These are phyloP conservation scores for Calonectria pseudoreteaudii DNA, from an alignment of 2,329 filamentous ascomycete species.

Conservation along the genomic window DNA sequence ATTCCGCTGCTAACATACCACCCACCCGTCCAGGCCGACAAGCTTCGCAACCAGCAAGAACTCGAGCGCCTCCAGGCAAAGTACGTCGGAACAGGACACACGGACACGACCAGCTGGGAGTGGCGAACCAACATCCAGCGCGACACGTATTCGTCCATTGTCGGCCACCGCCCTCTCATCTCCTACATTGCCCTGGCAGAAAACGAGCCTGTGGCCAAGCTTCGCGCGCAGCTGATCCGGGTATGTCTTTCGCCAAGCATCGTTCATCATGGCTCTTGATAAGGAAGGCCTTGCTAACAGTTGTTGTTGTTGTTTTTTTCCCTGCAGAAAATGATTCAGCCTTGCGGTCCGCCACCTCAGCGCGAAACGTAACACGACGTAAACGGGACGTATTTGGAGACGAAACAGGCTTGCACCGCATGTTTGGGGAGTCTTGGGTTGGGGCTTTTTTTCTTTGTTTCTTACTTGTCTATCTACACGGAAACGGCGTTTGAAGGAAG, in stretches of 20 bases:
- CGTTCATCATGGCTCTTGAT: too few relatives aligned
- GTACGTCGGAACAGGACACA: slow-evolving; percentile 94
- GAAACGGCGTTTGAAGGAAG: slow-evolving; percentile 37
- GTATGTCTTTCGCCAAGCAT: slow-evolving; percentile 50
- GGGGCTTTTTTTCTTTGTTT: neutral
- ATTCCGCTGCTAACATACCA: slow-evolving; percentile 4
- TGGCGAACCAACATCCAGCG: slow-evolving; percentile 96
- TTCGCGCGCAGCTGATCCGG: slow-evolving; percentile 84
- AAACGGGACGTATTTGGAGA: neutral
- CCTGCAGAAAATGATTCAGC: slow-evolving; percentile 75
- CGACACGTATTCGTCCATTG: slow-evolving; percentile 89
- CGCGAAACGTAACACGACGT: slow-evolving; percentile 58
- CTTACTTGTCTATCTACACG: too few relatives aligned
- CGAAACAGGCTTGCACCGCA: neutral
- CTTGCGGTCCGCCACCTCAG: slow-evolving; percentile 67
- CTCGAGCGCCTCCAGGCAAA: slow-evolving; percentile 96
- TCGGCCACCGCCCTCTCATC: slow-evolving; percentile 89
- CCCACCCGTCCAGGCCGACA: slow-evolving; percentile 80
- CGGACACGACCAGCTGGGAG: slow-evolving; percentile 97
- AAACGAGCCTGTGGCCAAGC: slow-evolving; percentile 85
- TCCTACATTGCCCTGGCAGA: slow-evolving; percentile 91
- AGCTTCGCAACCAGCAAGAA: slow-evolving; percentile 96
- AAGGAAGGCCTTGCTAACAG: neutral
- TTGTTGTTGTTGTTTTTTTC: slow-evolving; percentile 20
- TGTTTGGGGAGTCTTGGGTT: slow-evolving; percentile 18